phyloP scores from a whole-genome alignment of 1,284 basidiomycete species.

The Cyathus olla region DNA sequence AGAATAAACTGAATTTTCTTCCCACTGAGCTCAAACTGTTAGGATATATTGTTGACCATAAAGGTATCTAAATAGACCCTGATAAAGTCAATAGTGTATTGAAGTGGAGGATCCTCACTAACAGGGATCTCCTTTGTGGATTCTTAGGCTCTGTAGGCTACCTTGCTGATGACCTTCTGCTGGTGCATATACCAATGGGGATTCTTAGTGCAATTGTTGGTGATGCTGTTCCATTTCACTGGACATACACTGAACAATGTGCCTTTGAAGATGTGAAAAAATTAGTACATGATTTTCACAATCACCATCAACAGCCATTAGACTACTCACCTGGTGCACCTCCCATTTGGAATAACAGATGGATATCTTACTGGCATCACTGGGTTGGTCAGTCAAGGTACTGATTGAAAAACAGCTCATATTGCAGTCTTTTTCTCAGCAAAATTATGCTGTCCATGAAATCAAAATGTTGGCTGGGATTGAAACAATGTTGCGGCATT shows the following conservation, averaged over 20 bases:
- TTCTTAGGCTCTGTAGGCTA: slow-evolving; percentile 41
- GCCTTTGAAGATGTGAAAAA: slow-evolving; percentile 46
- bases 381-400: slow-evolving; percentile 37
- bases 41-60: slow-evolving; percentile 34
- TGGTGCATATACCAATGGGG: slow-evolving; percentile 33
- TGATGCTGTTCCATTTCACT: slow-evolving; percentile 21
- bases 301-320: slow-evolving; percentile 27
- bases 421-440: slow-evolving; percentile 47
- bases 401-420: slow-evolving; percentile 23
- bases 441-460: slow-evolving; percentile 49
- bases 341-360: slow-evolving; percentile 33
- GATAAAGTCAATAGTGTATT: slow-evolving; percentile 38
- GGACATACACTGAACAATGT: slow-evolving; percentile 37
- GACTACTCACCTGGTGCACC: slow-evolving; percentile 15
- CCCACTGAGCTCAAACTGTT: slow-evolving; percentile 33
- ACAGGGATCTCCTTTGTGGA: slow-evolving; percentile 23
- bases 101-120: slow-evolving; percentile 38
- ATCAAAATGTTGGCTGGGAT: slow-evolving; percentile 45
- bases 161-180: slow-evolving; percentile 33
- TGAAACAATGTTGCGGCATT: slow-evolving; percentile 39
- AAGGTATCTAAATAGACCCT: slow-evolving; percentile 46
- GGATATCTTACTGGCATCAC: slow-evolving; percentile 31
- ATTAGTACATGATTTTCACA: slow-evolving; percentile 8
- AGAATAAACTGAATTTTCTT: slow-evolving; percentile 37
- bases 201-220: slow-evolving; percentile 28